Percentiles rank a stretch among this genome's conserved stretches.
These are phyloP conservation scores for Neopestalotiopsis clavispora DNA, from an alignment of 2,329 filamentous ascomycete species.

Conservation along the genomic window DNA sequence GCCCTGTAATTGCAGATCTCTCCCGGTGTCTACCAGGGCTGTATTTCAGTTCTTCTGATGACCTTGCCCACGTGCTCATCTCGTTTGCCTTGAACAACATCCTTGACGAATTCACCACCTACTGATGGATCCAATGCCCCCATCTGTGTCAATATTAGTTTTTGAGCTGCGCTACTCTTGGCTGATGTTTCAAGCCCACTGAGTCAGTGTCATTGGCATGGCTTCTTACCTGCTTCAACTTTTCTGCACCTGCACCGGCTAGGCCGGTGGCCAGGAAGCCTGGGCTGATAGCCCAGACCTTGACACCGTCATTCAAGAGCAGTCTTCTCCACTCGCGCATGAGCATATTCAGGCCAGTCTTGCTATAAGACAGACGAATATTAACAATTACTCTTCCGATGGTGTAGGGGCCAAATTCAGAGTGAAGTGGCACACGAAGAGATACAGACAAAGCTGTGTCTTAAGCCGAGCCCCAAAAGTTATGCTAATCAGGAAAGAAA, in stretches of 20 bases:
- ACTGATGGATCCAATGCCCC: constrained; percentile 31
- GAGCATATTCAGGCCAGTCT: constrained; percentile 54
- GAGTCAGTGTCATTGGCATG: background rate
- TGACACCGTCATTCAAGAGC: constrained; percentile 47
- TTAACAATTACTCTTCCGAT: too few relatives aligned
- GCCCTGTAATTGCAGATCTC: too few relatives aligned
- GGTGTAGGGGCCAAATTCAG: too few relatives aligned
- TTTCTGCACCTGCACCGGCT: constrained; percentile 17
- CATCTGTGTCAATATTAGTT: constrained; percentile 21
- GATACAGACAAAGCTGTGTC: too few relatives aligned
- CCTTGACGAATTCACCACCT: constrained; percentile 35
- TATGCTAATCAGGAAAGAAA: too few relatives aligned
- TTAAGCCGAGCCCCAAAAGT: too few relatives aligned
- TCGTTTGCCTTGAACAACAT: constrained; percentile 38
- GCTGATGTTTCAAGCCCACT: background rate
- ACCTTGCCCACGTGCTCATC: constrained; percentile 39
- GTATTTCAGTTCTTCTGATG: constrained; percentile 23
- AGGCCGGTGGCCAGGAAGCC: constrained; percentile 30
- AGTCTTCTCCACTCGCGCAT: constrained; percentile 49
- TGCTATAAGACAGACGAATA: constrained; percentile 25
- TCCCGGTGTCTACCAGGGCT: constrained; percentile 21
- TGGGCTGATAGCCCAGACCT: constrained; percentile 43
- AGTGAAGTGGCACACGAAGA: too few relatives aligned
- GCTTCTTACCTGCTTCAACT: constrained; percentile 13
- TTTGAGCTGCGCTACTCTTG: background rate